Percentiles rank a stretch among this genome's conserved stretches.
Conservation (phyloP, 2,329 filamentous ascomycete species). For the Amesomyces nigricolor region DNA sequence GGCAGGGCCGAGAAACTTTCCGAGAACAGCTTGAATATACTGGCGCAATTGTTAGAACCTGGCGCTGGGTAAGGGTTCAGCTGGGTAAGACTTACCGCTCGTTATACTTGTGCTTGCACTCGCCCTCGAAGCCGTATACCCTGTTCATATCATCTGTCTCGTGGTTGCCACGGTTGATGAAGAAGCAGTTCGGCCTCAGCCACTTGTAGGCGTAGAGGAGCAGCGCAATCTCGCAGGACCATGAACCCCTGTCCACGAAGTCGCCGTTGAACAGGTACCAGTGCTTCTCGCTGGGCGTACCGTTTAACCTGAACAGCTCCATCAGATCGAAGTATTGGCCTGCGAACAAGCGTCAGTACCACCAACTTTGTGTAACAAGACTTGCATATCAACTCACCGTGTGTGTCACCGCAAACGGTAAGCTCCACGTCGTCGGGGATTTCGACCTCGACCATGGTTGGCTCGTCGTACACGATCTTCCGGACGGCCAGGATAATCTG, state of each 20-base stretch:
- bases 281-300: constrained; percentile 76
- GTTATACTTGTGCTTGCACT: constrained; percentile 97
- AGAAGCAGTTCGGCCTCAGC: constrained; percentile 81
- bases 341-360: constrained; percentile 33
- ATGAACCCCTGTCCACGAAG: constrained; percentile 95
- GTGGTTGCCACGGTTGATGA: constrained; percentile 96
- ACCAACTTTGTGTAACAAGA: neutral
- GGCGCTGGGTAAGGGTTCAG: neutral
- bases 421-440: constrained; percentile 71
- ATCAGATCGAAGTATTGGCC: constrained; percentile 97
- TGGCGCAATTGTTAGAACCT: constrained; percentile 24
- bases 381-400: constrained; percentile 46
- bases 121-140: constrained; percentile 96
- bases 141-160: constrained; percentile 99
- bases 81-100: constrained; percentile 52
- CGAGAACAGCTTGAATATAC: constrained; percentile 93
- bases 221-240: constrained; percentile 95
- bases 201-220: constrained; percentile 96
- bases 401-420: constrained; percentile 95
- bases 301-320: constrained; percentile 91
- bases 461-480: constrained; percentile 83
- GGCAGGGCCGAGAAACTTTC: constrained; percentile 95
- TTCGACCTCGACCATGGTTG: constrained; percentile 93
- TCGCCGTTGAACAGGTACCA: constrained; percentile 98
- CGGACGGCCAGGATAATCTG: constrained; percentile 89